Conservation (phyloP, 768 basidiomycete genomes). For the Dioszegia aurantiaca region DNA sequence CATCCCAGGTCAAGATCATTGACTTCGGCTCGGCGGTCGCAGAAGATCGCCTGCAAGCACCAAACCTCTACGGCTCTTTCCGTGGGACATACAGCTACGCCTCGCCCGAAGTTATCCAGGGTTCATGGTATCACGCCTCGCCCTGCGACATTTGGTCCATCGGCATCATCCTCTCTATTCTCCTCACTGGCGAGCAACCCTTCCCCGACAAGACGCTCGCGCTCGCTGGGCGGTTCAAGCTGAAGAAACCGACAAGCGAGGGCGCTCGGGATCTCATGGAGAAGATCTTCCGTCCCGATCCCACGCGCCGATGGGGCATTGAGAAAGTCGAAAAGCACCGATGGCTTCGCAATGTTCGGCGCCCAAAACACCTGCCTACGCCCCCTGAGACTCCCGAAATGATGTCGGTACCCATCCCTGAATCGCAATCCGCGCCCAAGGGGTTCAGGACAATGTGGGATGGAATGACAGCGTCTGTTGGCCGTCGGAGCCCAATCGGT, state of each 20-base stretch:
- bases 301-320: conserved; percentile 37
- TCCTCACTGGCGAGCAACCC: conserved; percentile 54
- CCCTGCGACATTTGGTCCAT: conserved; percentile 55
- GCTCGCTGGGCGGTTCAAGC: conserved; percentile 31
- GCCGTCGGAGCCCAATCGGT: not conserved
- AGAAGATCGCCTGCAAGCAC: conserved; percentile 61
- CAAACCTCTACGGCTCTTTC: conserved; percentile 71
- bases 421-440: not conserved
- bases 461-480: not conserved
- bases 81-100: conserved; percentile 52
- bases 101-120: conserved; percentile 52
- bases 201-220: conserved; percentile 43
- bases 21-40: conserved; percentile 90
- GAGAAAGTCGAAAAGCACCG: conserved; percentile 36
- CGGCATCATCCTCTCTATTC: conserved; percentile 55
- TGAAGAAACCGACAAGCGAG: conserved; percentile 29
- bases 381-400: not conserved
- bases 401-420: not conserved
- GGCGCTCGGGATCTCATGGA: conserved; percentile 40
- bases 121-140: conserved; percentile 52
- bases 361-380: not conserved
- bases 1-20: conserved; percentile 77
- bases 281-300: conserved; percentile 42
- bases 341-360: conserved; percentile 25
- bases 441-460: not conserved